These are phyloP conservation scores for Trypanosoma boissoni DNA, from an alignment of 208 protist genomes.

Conservation along the genomic window DNA sequence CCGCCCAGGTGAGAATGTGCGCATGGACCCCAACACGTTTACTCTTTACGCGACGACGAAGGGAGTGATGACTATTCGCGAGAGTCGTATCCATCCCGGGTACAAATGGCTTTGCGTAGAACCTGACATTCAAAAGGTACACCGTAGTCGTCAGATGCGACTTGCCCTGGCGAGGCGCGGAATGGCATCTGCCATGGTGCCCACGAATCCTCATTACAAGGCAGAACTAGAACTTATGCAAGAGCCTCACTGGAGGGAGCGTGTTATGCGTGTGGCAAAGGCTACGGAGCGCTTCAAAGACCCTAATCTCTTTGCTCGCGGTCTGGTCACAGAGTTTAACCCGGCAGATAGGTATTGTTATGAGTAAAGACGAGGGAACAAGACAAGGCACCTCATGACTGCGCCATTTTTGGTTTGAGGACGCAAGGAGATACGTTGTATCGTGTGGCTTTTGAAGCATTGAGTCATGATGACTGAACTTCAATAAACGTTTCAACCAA, in stretches of 20 bases:
- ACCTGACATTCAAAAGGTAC: conserved; percentile 85
- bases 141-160: conserved; percentile 57
- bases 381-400: too few species aligned
- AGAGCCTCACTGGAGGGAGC: conserved; percentile 68
- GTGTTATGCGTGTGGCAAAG: conserved; percentile 43
- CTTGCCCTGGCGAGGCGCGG: conserved; percentile 37
- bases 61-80: conserved; percentile 74
- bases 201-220: conserved; percentile 42
- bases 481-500: too few species aligned
- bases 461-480: too few species aligned
- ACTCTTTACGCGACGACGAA: conserved; percentile 79
- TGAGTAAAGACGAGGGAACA: conserved; percentile 47
- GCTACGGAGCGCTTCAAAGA: conserved; percentile 69
- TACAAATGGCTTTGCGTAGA: conserved; percentile 88
- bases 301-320: conserved; percentile 68
- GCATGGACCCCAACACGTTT: conserved; percentile 80
- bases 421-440: too few species aligned
- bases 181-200: conserved; percentile 43
- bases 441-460: too few species aligned
- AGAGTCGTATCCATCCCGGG: conserved; percentile 56
- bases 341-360: conserved; percentile 63
- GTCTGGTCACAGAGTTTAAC: conserved; percentile 37
- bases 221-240: conserved; percentile 39
- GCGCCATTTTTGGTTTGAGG: too few species aligned
- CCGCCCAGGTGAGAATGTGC: conserved; percentile 65